Evolutionary conservation across 2,329 filamentous ascomycete genomes (phyloP), one percentile per base, ranked within the genome.

Genomic region (Simplicillium aogashimaense): DNA sequence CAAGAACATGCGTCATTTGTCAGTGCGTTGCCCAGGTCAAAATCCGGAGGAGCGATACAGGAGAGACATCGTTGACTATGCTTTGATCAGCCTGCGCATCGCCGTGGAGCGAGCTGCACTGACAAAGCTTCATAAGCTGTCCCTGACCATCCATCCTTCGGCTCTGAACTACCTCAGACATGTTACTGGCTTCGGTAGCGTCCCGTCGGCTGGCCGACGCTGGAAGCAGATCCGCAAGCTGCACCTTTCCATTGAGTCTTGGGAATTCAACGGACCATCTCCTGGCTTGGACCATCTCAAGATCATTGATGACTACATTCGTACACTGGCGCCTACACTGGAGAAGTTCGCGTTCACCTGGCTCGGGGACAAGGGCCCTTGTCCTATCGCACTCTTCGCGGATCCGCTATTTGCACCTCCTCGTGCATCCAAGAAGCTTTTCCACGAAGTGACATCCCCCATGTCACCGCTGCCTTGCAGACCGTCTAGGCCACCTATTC

Each of bases 61-160:
- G 30, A 76, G 86, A 36, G 81, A 79, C 58, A 78, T 82, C 37
- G 85, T 94, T 44, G 88, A 94, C 68, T 94, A 92, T 55, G 86
- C 86, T 4, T 77, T 95, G 45, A 87, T 94, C 56, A 92, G 86
- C 47, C 65, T 94, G 41, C 82, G 87, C 47, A 87, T 94, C 47
- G 83, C 88, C 11, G 64, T 94, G 25, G 88, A 94, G 64, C 75
- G 81, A 40, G 76, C 81, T 9, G 76, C 79, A 1, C 64, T 92
- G 37, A 67, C 66, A 38, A 72, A 70, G 43, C 72, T 95, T 12
- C 67, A 71, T 46, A 81, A 81, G 44, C 69, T 95, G 3, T 83
- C 83, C 1, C 71, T 94, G 2, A 74, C 77, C 2, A 74, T 94
- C 9, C 86, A 94, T 50, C 79, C 86, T 0, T 74, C 77, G 2